phyloP scores from a whole-genome alignment of 805 yeast genomes.

The Debaryomyces hansenii region DNA sequence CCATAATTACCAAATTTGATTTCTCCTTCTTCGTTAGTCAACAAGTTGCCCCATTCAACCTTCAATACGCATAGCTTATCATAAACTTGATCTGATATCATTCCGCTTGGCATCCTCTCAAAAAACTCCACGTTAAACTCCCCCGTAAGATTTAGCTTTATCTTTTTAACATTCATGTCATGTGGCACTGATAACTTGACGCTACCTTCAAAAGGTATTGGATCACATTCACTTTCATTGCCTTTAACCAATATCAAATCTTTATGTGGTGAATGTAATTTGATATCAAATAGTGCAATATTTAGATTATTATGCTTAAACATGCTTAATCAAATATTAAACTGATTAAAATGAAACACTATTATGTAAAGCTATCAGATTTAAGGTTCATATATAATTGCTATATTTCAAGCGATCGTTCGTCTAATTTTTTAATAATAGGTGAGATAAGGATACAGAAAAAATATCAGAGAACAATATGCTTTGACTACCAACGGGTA shows the following conservation, averaged over 20 bases:
- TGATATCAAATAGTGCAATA: constrained; percentile 37
- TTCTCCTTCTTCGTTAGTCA: constrained; percentile 38
- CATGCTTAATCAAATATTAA: constrained; percentile 12
- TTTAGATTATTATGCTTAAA: constrained; percentile 19
- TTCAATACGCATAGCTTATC: constrained; percentile 41
- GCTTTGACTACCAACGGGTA: no score
- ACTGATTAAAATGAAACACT: no score
- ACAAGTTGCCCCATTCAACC: constrained; percentile 50
- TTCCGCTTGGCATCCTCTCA: constrained; percentile 29
- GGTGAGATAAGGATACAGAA: not conserved
- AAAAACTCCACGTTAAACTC: constrained; percentile 44
- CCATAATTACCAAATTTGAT: constrained; percentile 44
- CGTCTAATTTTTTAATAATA: not conserved
- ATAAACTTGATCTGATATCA: constrained; percentile 29
- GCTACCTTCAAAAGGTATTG: constrained; percentile 44
- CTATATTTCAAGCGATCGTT: not conserved
- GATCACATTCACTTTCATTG: constrained; percentile 43
- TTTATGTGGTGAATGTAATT: constrained; percentile 39
- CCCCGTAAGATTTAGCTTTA: constrained; percentile 43
- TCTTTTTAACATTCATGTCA: constrained; percentile 37
- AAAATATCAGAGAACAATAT: not conserved
- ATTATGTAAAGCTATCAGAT: not conserved
- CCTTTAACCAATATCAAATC: constrained; percentile 46
- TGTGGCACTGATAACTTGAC: constrained; percentile 48
- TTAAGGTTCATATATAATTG: not conserved